Evolutionary conservation across 352 stramenopile species (phyloP), one percentile per base, ranked within the genome.

Genomic region (Globisporangium splendens): DNA sequence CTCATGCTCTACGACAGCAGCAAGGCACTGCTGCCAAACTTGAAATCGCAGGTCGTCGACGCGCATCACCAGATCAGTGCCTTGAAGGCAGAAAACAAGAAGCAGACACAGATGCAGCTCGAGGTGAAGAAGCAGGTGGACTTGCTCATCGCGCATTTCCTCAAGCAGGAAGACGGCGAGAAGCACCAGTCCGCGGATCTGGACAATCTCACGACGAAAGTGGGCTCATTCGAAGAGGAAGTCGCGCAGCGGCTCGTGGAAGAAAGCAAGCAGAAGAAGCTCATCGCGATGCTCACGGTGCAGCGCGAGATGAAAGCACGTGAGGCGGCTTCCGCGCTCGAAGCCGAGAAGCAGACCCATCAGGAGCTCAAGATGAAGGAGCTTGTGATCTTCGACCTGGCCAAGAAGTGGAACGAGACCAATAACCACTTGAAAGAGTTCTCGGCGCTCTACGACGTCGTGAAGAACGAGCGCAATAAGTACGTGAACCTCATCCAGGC

Each of bases 401-500:
- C 88, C 13, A 98, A 98, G 75, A 93, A 96, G 58, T 96, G 88
- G 83, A 93, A 96, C 72, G 93, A 98, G 65, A 94, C 88, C 14
- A 95, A 78, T 46, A 97, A 91, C 63, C 91, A 96, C 55, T 63
- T 98, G 5, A 92, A 96, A 24, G 87, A 98, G 66, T 98, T 98
- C 61, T 96, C 83, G 3, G 88, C 89, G 8, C 68, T 98, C 0
- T 98, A 98, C 67, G 93, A 98, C 47, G 86, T 98, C 13, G 90
- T 98, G 51, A 98, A 98, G 70, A 97, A 96, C 64, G 94, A 98
- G 62, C 85, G 93, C 38, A 98, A 98, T 70, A 98, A 98, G 63
- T 98, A 98, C 62, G 93, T 98, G 24, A 98, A 97, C 60, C 61
- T 97, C 31, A 98, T 98, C 57, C 92, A 98, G 63, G 75, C 86